These are phyloP conservation scores for Macrophomina phaseolina DNA, from an alignment of 2,329 filamentous ascomycete genomes.

Conservation along the genomic window DNA sequence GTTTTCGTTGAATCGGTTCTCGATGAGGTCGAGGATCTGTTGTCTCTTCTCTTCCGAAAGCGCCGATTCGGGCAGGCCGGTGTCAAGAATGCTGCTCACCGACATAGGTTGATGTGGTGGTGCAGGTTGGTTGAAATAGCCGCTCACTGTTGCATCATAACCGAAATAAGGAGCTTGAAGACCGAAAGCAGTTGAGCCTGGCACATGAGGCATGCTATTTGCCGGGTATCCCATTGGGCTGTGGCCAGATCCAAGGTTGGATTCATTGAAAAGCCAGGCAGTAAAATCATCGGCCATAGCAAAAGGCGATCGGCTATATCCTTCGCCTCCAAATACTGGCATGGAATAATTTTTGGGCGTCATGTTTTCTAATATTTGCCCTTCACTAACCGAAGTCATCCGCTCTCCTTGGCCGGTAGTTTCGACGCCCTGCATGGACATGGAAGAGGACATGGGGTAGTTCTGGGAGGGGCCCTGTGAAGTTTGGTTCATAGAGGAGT, in stretches of 20 bases:
- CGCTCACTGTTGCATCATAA: slow-evolving; percentile 55
- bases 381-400: slow-evolving; percentile 45
- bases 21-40: slow-evolving; percentile 82
- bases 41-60: slow-evolving; percentile 88
- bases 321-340: slow-evolving; percentile 85
- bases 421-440: slow-evolving; percentile 45
- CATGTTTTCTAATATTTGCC: slow-evolving; percentile 51
- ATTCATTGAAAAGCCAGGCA: slow-evolving; percentile 80
- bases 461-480: slow-evolving; percentile 31
- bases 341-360: slow-evolving; percentile 65
- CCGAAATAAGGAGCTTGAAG: slow-evolving; percentile 58
- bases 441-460: slow-evolving; percentile 12
- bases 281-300: slow-evolving; percentile 88
- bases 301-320: slow-evolving; percentile 84
- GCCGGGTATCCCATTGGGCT: slow-evolving; percentile 46
- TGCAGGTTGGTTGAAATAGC: slow-evolving; percentile 55
- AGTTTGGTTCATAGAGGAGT: slow-evolving; percentile 40
- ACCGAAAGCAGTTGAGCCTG: slow-evolving; percentile 48
- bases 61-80: slow-evolving; percentile 76
- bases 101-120: slow-evolving; percentile 83
- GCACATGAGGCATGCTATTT: slow-evolving; percentile 42
- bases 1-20: slow-evolving; percentile 79
- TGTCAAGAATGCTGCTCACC: slow-evolving; percentile 82
- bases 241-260: slow-evolving; percentile 51
- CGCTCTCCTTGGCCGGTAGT: slow-evolving; percentile 41